Percentiles rank a stretch among this genome's conserved stretches.
Conservation (phyloP, 495 filamentous ascomycete genomes). For the Endocarpon pusillum region DNA sequence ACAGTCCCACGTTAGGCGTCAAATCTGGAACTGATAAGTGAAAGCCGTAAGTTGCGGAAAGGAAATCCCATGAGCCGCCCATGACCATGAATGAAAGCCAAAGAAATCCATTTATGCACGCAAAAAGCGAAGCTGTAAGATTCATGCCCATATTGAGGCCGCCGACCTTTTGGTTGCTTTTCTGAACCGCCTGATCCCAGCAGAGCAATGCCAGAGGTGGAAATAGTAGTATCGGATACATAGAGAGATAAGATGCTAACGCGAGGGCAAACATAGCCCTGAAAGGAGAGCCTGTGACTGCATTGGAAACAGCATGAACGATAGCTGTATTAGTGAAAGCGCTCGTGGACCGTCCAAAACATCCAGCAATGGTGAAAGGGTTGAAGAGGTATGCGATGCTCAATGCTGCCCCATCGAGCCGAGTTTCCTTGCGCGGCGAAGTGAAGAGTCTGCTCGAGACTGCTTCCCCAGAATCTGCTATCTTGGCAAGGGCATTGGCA, state of each 20-base stretch:
- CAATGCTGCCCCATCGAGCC: conserved; percentile 58
- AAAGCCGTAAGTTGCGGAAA: conserved; percentile 78
- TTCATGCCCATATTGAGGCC: conserved; percentile 7
- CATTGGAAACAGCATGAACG: conserved; percentile 67
- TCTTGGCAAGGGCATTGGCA: conserved; percentile 64
- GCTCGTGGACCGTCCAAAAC: conserved; percentile 77
- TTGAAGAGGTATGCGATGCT: conserved; percentile 67
- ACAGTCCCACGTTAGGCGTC: conserved; percentile 86
- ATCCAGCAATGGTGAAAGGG: conserved; percentile 85
- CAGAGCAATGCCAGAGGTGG: conserved; percentile 67
- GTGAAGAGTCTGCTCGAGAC: conserved; percentile 52
- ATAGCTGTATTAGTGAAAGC: conserved; percentile 84
- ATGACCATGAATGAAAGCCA: conserved; percentile 58
- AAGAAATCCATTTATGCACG: conserved; percentile 40
- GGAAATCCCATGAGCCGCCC: conserved; percentile 65
- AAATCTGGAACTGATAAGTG: conserved; percentile 83
- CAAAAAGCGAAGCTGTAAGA: conserved; percentile 25
- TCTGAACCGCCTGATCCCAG: conserved; percentile 44
- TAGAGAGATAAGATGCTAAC: conserved; percentile 74
- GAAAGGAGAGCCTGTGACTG: conserved; percentile 53
- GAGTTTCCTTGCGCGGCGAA: conserved; percentile 59
- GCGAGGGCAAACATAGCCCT: conserved; percentile 74
- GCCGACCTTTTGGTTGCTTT: neutral
- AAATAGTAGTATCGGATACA: conserved; percentile 78
- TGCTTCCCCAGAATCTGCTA: conserved; percentile 70